These are phyloP conservation scores for Periconia sp. DNA, from an alignment of 2,329 filamentous ascomycete species.

Conservation along the genomic window DNA sequence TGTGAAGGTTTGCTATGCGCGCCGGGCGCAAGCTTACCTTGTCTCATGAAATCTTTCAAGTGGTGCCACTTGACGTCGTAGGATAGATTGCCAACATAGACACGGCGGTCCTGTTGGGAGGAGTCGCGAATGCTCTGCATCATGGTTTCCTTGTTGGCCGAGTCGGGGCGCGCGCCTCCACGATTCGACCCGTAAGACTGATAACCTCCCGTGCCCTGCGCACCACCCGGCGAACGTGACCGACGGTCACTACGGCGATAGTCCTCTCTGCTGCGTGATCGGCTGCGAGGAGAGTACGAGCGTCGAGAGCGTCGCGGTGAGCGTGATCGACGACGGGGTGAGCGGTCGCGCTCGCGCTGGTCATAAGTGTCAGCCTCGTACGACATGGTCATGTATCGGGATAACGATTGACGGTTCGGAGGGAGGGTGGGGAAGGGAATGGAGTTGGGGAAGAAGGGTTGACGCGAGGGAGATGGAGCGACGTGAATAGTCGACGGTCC, in stretches of 20 bases:
- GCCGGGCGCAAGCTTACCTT: slow-evolving; percentile 64
- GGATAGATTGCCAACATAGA: slow-evolving; percentile 98
- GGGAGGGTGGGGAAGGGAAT: slow-evolving; percentile 5
- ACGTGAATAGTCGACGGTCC: slow-evolving; percentile 17
- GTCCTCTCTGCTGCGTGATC: slow-evolving; percentile 75
- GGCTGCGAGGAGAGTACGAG: slow-evolving; percentile 63
- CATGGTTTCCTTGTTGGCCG: slow-evolving; percentile 87
- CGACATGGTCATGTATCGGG: slow-evolving; percentile 31
- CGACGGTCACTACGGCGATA: slow-evolving; percentile 50
- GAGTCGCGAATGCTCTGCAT: slow-evolving; percentile 92
- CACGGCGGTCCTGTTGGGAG: slow-evolving; percentile 96
- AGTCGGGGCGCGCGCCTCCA: slow-evolving; percentile 66
- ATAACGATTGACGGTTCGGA: slow-evolving; percentile 7
- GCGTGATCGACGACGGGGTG: slow-evolving; percentile 64
- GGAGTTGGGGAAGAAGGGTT: slow-evolving; percentile 15
- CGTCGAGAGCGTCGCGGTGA: slow-evolving; percentile 57
- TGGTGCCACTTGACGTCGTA: slow-evolving; percentile 99
- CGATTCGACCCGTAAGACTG: slow-evolving; percentile 59
- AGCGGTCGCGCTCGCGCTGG: slow-evolving; percentile 54
- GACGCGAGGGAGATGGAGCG: slow-evolving; percentile 25
- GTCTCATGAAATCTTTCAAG: slow-evolving; percentile 99
- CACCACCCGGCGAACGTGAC: slow-evolving; percentile 79
- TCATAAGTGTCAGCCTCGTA: slow-evolving; percentile 43
- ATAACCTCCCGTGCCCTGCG: slow-evolving; percentile 69
- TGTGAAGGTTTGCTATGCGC: slow-evolving; percentile 35